Conservation (phyloP, 768 basidiomycete genomes). For the Glaciozyma martinii region DNA sequence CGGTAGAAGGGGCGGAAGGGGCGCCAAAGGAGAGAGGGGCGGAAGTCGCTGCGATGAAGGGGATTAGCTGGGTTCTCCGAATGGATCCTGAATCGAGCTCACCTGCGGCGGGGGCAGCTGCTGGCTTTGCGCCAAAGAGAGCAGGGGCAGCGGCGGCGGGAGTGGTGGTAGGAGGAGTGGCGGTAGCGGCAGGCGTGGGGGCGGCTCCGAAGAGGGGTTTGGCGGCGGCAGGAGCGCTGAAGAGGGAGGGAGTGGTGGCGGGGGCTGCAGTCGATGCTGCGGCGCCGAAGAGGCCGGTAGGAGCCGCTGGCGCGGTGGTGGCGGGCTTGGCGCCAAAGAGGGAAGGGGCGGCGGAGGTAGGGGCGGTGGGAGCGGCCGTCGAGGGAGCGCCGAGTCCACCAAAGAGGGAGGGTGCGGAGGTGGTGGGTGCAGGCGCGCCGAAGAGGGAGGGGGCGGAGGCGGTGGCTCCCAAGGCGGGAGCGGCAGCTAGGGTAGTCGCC, state of each 20-base stretch:
- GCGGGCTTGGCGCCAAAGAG: slow-evolving; percentile 9
- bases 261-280: not conserved
- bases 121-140: slow-evolving; percentile 18
- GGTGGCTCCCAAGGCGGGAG: not conserved
- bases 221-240: slow-evolving; percentile 7
- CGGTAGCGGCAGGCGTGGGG: slow-evolving; percentile 10
- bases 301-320: not conserved
- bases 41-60: slow-evolving; percentile 3
- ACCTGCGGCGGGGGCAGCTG: not conserved
- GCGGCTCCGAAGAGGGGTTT: slow-evolving; percentile 12
- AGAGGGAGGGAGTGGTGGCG: not conserved
- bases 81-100: not conserved
- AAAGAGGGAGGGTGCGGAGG: slow-evolving; percentile 11
- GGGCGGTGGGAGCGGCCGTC: not conserved
- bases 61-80: no score
- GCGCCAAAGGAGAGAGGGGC: slow-evolving; percentile 21
- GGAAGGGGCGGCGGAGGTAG: not conserved
- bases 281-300: not conserved
- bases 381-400: slow-evolving; percentile 5
- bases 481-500: not conserved
- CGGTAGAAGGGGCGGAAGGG: slow-evolving; percentile 2
- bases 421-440: not conserved
- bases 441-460: not conserved
- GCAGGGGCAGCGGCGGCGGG: not conserved
- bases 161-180: slow-evolving; percentile 6